Evolutionary conservation across 345 rosid species (phyloP).

Genomic region (Psidium guajava): DNA sequence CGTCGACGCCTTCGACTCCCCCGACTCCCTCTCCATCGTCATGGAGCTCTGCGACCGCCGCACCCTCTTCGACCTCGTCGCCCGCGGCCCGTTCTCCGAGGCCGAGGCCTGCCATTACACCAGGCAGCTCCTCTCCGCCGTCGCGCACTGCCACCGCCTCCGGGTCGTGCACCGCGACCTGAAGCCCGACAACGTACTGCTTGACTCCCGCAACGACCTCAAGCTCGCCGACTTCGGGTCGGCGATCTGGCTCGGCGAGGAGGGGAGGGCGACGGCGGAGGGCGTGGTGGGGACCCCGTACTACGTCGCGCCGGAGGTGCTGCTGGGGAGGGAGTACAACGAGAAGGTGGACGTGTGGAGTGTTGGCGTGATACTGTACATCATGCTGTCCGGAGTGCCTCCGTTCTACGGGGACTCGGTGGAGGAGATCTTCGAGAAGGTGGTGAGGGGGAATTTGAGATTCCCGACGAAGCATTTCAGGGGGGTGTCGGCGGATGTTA

Average conservation of each 20-base stretch:
- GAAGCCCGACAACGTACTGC: constrained; percentile 68
- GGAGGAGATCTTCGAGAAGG: constrained; percentile 57
- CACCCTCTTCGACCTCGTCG: constrained; percentile 50
- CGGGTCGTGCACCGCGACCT: constrained; percentile 77
- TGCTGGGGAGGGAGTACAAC: constrained; percentile 53
- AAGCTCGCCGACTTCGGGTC: constrained; percentile 81
- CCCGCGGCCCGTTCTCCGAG: constrained; percentile 28
- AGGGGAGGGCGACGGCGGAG: constrained; percentile 4
- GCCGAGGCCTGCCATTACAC: constrained; percentile 25
- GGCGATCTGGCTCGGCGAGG: constrained; percentile 36
- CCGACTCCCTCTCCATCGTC: constrained; percentile 39
- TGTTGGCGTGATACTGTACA: constrained; percentile 66
- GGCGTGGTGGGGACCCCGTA: constrained; percentile 92
- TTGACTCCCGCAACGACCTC: constrained; percentile 62
- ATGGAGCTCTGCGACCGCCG: constrained; percentile 53
- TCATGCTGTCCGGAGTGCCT: constrained; percentile 69
- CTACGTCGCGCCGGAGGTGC: constrained; percentile 85
- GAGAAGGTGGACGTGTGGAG: constrained; percentile 94
- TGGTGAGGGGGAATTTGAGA: constrained; percentile 63
- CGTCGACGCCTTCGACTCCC: constrained; percentile 47
- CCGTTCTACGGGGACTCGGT: constrained; percentile 81
- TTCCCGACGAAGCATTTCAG: constrained; percentile 52
- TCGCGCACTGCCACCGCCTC: constrained; percentile 61
- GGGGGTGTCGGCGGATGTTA: constrained; percentile 38
- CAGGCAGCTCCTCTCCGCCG: constrained; percentile 41